These are phyloP conservation scores for Dissophora globulifera DNA, from an alignment of 192 early-diverging fungal genomes.

Conservation along the genomic window DNA sequence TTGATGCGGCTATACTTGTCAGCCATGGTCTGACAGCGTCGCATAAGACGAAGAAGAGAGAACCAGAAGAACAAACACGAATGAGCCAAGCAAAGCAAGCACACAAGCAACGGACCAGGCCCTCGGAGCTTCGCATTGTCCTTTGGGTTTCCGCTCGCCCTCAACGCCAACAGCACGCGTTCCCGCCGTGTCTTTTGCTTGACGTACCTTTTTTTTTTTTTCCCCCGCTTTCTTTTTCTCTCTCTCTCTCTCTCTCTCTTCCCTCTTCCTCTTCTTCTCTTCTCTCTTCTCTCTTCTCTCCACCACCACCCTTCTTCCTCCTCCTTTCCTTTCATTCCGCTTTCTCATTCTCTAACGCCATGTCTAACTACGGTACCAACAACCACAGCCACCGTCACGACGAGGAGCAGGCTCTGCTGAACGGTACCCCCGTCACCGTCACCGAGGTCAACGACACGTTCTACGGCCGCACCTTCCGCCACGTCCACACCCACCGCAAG, in stretches of 20 bases:
- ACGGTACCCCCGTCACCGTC: constrained; percentile 20
- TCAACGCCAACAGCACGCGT: neutral
- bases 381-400: constrained; percentile 32
- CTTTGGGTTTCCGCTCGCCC: constrained; percentile 7
- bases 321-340: constrained; percentile 7
- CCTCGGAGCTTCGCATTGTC: too few relatives aligned
- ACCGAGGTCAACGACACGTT: constrained; percentile 34
- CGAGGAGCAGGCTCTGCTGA: constrained; percentile 41
- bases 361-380: constrained; percentile 51
- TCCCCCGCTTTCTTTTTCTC: neutral
- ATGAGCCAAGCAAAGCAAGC: too few relatives aligned
- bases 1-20: too few relatives aligned
- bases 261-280: constrained; percentile 3
- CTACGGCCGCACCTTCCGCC: constrained; percentile 44
- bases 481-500: constrained; percentile 52
- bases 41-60: too few relatives aligned
- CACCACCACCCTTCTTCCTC: neutral
- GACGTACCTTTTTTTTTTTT: neutral
- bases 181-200: neutral
- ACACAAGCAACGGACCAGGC: too few relatives aligned
- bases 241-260: neutral
- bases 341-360: constrained; percentile 7
- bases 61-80: too few relatives aligned
- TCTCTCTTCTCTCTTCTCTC: constrained; percentile 4
- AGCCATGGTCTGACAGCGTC: too few relatives aligned